Evolutionary conservation across 192 early-diverging fungal species (phyloP).

Genomic region (Coemansia erecta): DNA sequence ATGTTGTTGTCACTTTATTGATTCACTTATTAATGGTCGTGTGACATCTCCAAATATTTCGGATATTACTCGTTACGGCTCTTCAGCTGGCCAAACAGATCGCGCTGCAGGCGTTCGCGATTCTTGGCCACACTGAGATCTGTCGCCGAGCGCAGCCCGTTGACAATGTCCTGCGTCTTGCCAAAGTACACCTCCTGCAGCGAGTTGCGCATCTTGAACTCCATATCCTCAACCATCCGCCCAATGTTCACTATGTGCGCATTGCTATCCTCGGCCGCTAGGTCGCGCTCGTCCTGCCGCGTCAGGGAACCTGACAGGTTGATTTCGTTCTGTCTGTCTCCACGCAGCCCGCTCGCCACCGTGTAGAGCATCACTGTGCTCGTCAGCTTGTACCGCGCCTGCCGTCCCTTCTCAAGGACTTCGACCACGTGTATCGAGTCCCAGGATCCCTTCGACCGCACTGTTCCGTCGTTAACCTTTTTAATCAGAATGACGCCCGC

Average conservation of each 20-base stretch:
- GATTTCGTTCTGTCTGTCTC: conserved; percentile 58
- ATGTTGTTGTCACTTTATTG: too few relatives aligned
- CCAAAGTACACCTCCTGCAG: conserved; percentile 97
- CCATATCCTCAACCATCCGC: conserved; percentile 97
- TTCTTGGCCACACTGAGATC: conserved; percentile 73
- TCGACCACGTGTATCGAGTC: conserved; percentile 98
- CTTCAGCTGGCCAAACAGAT: conserved; percentile 73
- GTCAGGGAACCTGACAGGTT: conserved; percentile 92
- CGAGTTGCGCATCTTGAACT: conserved; percentile 92
- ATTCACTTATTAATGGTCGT: too few relatives aligned
- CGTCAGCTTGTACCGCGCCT: conserved; percentile 93
- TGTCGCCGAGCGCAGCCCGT: conserved; percentile 79
- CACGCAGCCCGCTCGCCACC: conserved; percentile 60
- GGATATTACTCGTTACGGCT: conserved; percentile 31
- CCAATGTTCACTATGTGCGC: conserved; percentile 94
- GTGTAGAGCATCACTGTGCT: conserved; percentile 96
- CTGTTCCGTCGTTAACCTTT: conserved; percentile 77
- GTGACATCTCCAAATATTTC: not conserved
- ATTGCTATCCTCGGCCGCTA: conserved; percentile 64
- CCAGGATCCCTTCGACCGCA: conserved; percentile 87
- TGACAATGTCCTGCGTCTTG: conserved; percentile 95
- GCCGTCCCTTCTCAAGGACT: conserved; percentile 78
- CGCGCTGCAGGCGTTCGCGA: conserved; percentile 76
- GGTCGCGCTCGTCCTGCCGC: conserved; percentile 86
- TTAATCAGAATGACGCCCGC: conserved; percentile 94